phyloP scores from a whole-genome alignment of 2,329 filamentous ascomycete genomes.

The Nothophaeocryptopus gaeumannii region DNA sequence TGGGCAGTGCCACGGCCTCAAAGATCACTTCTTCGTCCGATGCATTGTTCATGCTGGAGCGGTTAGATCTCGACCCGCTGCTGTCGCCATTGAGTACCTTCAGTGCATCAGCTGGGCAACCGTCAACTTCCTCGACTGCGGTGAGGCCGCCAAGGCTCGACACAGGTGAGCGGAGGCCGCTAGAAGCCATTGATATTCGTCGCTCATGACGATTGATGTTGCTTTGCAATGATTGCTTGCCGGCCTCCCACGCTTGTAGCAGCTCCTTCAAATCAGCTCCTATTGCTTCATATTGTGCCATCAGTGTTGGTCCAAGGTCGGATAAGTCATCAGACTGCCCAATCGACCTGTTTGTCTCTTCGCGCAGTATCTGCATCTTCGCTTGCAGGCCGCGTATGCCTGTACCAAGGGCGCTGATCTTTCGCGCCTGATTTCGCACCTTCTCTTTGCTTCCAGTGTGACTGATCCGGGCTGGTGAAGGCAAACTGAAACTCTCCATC shows the following conservation, averaged over 20 bases:
- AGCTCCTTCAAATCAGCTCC: slow-evolving; percentile 72
- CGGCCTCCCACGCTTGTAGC: slow-evolving; percentile 54
- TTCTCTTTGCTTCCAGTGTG: slow-evolving; percentile 68
- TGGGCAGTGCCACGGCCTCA: slow-evolving; percentile 78
- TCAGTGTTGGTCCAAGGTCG: slow-evolving; percentile 73
- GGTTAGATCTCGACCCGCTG: slow-evolving; percentile 31
- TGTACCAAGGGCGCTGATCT: slow-evolving; percentile 82
- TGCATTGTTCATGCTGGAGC: slow-evolving; percentile 50
- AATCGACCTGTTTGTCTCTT: slow-evolving; percentile 78
- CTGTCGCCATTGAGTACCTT: slow-evolving; percentile 73
- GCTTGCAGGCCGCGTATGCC: slow-evolving; percentile 90
- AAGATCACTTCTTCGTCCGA: slow-evolving; percentile 72
- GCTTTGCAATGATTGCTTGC: slow-evolving; percentile 75
- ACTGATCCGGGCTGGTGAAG: slow-evolving; percentile 58
- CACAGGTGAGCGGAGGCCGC: slow-evolving; percentile 47
- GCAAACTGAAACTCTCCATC: slow-evolving; percentile 61
- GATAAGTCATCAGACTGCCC: slow-evolving; percentile 60
- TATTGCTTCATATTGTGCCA: slow-evolving; percentile 92
- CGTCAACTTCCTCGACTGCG: slow-evolving; percentile 51
- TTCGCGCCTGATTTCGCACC: slow-evolving; percentile 80
- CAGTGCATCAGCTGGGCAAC: slow-evolving; percentile 66
- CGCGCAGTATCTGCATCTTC: slow-evolving; percentile 85
- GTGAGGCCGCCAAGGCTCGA: slow-evolving; percentile 63
- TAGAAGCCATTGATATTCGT: slow-evolving; percentile 49
- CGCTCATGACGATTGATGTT: slow-evolving; percentile 78